These are phyloP conservation scores for Flaveria robusta DNA, from an alignment of 129 eudicot species.

Conservation along the genomic window DNA sequence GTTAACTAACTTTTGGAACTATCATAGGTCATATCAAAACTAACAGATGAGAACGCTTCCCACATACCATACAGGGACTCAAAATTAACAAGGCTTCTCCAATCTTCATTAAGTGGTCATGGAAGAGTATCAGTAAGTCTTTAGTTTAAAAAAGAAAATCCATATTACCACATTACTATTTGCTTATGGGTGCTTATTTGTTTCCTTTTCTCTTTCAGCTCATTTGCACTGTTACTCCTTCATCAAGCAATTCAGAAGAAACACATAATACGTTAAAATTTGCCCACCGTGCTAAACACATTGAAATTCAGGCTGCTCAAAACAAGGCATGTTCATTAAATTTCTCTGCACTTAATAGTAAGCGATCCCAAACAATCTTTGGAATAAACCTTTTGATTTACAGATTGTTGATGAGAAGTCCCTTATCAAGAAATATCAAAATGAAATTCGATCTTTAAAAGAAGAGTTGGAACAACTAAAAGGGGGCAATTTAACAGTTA, in stretches of 20 bases:
- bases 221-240: constrained; percentile 89
- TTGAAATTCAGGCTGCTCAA: constrained; percentile 96
- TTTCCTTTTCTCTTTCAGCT: constrained; percentile 48
- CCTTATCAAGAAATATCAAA: constrained; percentile 93
- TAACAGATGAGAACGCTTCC: constrained; percentile 79
- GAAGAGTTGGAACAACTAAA: constrained; percentile 88
- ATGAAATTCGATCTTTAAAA: constrained; percentile 78
- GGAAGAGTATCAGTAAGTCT: constrained; percentile 95
- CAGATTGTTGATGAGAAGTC: constrained; percentile 97
- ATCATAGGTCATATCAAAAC: constrained; percentile 80
- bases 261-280: constrained; percentile 94
- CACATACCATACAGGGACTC: constrained; percentile 93
- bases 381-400: constrained; percentile 20
- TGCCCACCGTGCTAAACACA: constrained; percentile 96
- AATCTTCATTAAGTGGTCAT: constrained; percentile 90
- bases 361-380: constrained; percentile 15
- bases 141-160: not conserved
- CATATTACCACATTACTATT: constrained; percentile 7
- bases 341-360: constrained; percentile 16
- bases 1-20: constrained; percentile 23
- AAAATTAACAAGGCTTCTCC: constrained; percentile 89
- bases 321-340: constrained; percentile 59
- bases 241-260: constrained; percentile 93
- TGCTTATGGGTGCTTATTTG: constrained; percentile 4
- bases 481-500: constrained; percentile 62